Base-by-base conservation (phyloP, 768 basidiomycete genomes). In the Galerina sulciceps region DNA sequence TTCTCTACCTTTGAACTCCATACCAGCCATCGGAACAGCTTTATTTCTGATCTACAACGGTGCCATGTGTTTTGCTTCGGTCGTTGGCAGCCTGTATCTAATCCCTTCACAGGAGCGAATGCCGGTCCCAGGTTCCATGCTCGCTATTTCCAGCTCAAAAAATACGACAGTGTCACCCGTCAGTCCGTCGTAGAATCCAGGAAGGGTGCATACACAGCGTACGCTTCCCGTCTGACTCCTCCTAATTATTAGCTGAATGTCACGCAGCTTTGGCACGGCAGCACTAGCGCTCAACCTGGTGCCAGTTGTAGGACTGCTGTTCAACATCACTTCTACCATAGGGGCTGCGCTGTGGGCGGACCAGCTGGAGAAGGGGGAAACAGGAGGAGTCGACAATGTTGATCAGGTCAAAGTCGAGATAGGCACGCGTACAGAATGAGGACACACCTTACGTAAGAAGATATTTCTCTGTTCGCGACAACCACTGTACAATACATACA, bases 341-440 rank as follows among this genome's bases (percentile, higher is more conserved):
- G 89, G 89, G 20, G 88, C 88, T 1, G 89, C 89, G 10, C 73
- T 91, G 8, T 91, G 88, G 88, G 89, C 87, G 0, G 81, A 82
- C 23, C 81, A 87, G 45, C 53, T 90, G n/a, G 88, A 91, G 71
- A 80, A 75, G 48, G 62, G 49, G 15, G 23, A 63, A 36, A 57
- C 44, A n/a, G 58, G 61, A 13, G 48, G 58, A 22, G 63, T 66
- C 20, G 65, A 66, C 13, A 22, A 57, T 8, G 61, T 58, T 31
- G 26, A 69, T 42, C 56, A 65, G 60, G 54, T 67, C 1, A 57
- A 55, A 50, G 70, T 71, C 11, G 61, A 64, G 40, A 42, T 69
- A 49, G 64, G 57, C 17, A 17, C 26, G 26, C 5, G 8, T 4
- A 31, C 8, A 31, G 26, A 31, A 31, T 5, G 4, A 31, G 26